These are phyloP conservation scores for Sisymbrium irio DNA, from an alignment of 345 rosid genomes.

Conservation along the genomic window DNA sequence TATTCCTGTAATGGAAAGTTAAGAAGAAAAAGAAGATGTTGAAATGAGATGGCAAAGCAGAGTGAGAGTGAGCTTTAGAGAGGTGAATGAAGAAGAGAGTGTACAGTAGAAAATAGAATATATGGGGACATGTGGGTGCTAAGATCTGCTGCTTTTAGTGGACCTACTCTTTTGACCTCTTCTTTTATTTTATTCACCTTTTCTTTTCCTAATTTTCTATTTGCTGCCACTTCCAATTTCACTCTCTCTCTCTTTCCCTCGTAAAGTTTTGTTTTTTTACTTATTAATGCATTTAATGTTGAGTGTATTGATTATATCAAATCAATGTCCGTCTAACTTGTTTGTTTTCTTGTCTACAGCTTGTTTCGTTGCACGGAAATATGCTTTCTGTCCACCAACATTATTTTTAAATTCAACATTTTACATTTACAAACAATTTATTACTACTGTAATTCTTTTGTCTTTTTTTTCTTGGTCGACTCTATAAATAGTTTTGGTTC, in stretches of 20 bases:
- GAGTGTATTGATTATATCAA: constrained; percentile 17
- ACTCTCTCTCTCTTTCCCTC: neutral
- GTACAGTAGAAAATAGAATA: constrained; percentile 40
- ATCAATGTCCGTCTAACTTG: constrained; percentile 19
- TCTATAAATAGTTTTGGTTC: neutral
- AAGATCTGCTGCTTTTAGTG: constrained; percentile 32
- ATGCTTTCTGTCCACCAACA: constrained; percentile 24
- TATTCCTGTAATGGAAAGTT: neutral
- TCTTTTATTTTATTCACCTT: constrained; percentile 21
- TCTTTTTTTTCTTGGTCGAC: neutral
- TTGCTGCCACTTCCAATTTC: constrained; percentile 14
- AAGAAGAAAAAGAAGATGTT: constrained; percentile 13
- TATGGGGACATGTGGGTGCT: constrained; percentile 36
- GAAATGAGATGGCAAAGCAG: constrained; percentile 26
- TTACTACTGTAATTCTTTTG: neutral
- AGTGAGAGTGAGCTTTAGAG: constrained; percentile 22
- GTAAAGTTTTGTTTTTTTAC: neutral
- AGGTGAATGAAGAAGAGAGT: constrained; percentile 31
- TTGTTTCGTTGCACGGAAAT: constrained; percentile 5
- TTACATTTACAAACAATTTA: neutral
- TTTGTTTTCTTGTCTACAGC: constrained; percentile 27
- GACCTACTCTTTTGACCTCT: constrained; percentile 38
- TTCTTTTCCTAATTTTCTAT: neutral
- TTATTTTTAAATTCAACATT: neutral
- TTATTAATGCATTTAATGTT: constrained; percentile 20